Evolutionary conservation across 768 basidiomycete genomes (phyloP).

Genomic region (Gautieria morchelliformis): DNA sequence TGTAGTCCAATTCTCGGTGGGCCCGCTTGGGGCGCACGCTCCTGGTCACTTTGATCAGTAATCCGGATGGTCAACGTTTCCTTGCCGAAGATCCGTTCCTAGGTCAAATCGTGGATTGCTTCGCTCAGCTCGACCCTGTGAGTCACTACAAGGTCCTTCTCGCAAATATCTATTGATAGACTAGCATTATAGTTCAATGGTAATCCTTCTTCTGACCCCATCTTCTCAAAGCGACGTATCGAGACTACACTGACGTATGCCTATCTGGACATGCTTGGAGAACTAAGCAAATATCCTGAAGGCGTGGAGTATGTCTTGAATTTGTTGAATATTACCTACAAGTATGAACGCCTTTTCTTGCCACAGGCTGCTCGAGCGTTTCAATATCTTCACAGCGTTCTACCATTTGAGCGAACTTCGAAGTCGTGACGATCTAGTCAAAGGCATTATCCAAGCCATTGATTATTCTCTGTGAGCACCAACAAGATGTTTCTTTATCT

Average conservation of each 20-base stretch:
- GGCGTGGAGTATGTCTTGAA: slow-evolving; percentile 67
- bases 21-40: slow-evolving; percentile 76
- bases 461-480: slow-evolving; percentile 83
- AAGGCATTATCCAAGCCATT: slow-evolving; percentile 80
- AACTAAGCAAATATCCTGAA: slow-evolving; percentile 77
- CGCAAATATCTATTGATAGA: background rate
- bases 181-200: slow-evolving; percentile 49
- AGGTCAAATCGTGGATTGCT: slow-evolving; percentile 72
- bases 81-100: slow-evolving; percentile 82
- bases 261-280: slow-evolving; percentile 93
- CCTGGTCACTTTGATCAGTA: slow-evolving; percentile 73
- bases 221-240: slow-evolving; percentile 78
- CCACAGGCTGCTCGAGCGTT: slow-evolving; percentile 75
- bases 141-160: slow-evolving; percentile 17
- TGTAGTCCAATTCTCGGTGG: slow-evolving; percentile 73
- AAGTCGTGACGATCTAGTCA: slow-evolving; percentile 86
- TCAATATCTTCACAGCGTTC: slow-evolving; percentile 90
- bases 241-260: slow-evolving; percentile 79
- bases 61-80: slow-evolving; percentile 76
- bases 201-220: slow-evolving; percentile 61
- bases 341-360: background rate
- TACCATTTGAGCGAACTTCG: slow-evolving; percentile 90
- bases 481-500: background rate
- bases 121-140: slow-evolving; percentile 90
- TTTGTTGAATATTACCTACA: slow-evolving; percentile 1